Evolutionary conservation across 2,329 filamentous ascomycete species (phyloP), one percentile per base, ranked within the genome.

Genomic region (Calycina marina): DNA sequence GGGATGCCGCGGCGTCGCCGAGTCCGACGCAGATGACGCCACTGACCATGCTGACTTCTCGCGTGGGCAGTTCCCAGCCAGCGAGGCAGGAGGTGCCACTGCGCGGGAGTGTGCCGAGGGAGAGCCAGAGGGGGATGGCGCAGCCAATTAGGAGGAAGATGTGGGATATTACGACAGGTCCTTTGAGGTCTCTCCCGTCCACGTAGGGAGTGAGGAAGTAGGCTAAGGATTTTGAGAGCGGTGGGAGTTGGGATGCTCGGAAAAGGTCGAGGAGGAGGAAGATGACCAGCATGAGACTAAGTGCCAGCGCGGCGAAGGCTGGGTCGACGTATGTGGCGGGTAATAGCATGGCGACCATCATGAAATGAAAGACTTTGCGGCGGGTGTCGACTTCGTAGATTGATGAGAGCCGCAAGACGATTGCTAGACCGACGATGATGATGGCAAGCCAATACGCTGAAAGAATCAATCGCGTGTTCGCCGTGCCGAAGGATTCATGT

Each of bases 311-410:
- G 30, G 77, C 75, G 54, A 83, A 96, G 25, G 77, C 66, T 1
- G 90, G 88, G 53, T 98, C 90, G 41, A 96, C 60, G 51, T 75
- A 94, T 2, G 78, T 81, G 1, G 82, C 74, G 0, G 90, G 86
- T 2, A 96, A 65, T 35, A 98, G 77, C 83, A 98, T 94, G 35
- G 75, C 74, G 5, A 96, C 88, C 80, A 96, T 96, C 68, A 88
- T 93, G 45, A 92, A 92, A 55, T 98, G 90, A 54, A 98, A 98
- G 14, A 96, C 82, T 56, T 98, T 98, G 31, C 90, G 75, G 30
- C 90, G 72, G 1, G 90, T 98, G 57, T 98, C 90, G 28, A 98
- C 88, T 56, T 94, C 86, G 43, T 81, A 86, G 30, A 82, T 62
- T 3, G 73, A 63, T 25, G 78, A 81, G 22, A 93, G 67, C 25